Conservation (phyloP, 192 early-diverging fungal genomes). For the Mortierella claussenii region DNA sequence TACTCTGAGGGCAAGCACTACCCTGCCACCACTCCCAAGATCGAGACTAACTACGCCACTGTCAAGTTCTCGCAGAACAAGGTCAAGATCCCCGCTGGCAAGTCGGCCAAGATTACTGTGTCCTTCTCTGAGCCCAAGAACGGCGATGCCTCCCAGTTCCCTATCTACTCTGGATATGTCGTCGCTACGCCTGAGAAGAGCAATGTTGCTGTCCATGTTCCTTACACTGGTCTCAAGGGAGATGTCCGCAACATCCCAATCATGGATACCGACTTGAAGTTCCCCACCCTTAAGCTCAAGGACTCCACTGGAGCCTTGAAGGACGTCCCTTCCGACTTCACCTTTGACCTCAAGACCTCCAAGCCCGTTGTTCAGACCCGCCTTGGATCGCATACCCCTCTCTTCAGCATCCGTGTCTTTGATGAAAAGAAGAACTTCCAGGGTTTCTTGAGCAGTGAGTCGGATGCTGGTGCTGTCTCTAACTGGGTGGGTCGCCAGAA, state of each 20-base stretch:
- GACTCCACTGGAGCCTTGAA: neutral
- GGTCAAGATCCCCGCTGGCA: constrained; percentile 46
- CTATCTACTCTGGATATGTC: constrained; percentile 25
- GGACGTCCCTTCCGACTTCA: neutral
- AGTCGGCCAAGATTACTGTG: constrained; percentile 43
- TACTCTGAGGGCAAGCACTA: constrained; percentile 30
- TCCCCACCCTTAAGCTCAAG: constrained; percentile 7
- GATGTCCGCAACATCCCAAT: constrained; percentile 32
- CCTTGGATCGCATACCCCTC: constrained; percentile 39
- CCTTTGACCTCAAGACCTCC: constrained; percentile 14
- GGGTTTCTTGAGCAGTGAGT: constrained; percentile 14
- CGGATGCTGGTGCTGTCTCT: constrained; percentile 1
- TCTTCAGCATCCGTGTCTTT: constrained; percentile 22
- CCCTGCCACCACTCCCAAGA: constrained; percentile 12
- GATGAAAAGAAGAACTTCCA: constrained; percentile 16
- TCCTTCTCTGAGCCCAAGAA: constrained; percentile 49
- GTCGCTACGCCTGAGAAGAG: constrained; percentile 26
- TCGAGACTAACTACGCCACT: constrained; percentile 32
- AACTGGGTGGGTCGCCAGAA: constrained; percentile 23
- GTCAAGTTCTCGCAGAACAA: constrained; percentile 38
- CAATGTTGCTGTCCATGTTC: constrained; percentile 16
- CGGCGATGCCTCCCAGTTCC: constrained; percentile 6
- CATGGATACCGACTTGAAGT: constrained; percentile 12
- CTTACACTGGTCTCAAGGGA: constrained; percentile 41
- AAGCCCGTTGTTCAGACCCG: constrained; percentile 13